Evolutionary conservation across 1,284 basidiomycete genomes (phyloP).

Genomic region (Coniferiporia weirii): DNA sequence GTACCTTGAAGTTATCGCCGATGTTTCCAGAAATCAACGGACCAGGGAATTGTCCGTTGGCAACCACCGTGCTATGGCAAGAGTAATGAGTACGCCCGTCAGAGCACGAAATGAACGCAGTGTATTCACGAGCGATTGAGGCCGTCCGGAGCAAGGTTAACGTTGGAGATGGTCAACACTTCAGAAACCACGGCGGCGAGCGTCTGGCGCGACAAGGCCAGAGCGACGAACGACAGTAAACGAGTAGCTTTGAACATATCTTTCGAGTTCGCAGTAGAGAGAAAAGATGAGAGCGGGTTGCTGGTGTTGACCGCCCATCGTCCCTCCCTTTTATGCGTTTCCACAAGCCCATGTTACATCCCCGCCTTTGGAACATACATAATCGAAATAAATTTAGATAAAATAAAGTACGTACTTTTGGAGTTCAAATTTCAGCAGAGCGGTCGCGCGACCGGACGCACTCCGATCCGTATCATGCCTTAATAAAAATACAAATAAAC

Average conservation of each 20-base stretch:
- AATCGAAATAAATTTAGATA: too few relatives aligned
- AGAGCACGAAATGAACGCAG: conserved; percentile 2
- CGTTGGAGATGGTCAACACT: conserved; percentile 31
- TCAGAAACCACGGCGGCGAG: conserved; percentile 29
- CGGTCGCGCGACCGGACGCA: too few relatives aligned
- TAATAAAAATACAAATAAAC: too few relatives aligned
- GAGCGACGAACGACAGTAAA: background rate
- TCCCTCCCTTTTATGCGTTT: too few relatives aligned
- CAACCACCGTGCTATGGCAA: conserved; percentile 18
- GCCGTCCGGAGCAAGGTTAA: conserved; percentile 35
- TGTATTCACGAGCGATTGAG: conserved; percentile 29
- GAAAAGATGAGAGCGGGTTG: too few relatives aligned
- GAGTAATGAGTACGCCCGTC: background rate
- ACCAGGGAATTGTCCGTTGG: conserved; percentile 21
- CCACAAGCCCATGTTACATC: too few relatives aligned
- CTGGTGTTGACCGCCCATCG: too few relatives aligned
- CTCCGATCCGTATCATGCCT: too few relatives aligned
- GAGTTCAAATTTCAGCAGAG: too few relatives aligned
- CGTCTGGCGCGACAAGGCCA: background rate
- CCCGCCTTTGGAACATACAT: too few relatives aligned
- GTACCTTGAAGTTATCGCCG: conserved; percentile 20
- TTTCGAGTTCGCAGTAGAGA: too few relatives aligned
- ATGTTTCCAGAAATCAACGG: conserved; percentile 21
- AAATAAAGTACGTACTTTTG: too few relatives aligned
- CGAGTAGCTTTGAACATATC: background rate